A percentile compares a stretch with the other conserved stretches of the same genome.
phyloP scores from a whole-genome alignment of 202 grass and related monocot species.

The Schoenoplectus triqueter region DNA sequence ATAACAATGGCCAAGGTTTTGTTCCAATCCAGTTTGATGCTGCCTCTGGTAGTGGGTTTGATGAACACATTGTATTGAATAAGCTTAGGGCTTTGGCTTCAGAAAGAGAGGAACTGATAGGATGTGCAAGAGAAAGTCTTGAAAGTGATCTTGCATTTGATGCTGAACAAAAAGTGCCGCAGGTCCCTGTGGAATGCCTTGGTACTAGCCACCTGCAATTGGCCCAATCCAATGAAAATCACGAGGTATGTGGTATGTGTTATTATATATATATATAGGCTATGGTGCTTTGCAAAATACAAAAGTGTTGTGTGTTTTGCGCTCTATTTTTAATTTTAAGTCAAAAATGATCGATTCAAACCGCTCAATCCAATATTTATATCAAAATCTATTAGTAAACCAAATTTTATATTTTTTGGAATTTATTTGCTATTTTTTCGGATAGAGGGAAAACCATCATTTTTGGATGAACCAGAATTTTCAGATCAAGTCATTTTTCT shows the following conservation, averaged over 20 bases:
- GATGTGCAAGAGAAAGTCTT: conserved; percentile 36
- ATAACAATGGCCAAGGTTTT: conserved; percentile 13
- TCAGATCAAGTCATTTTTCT: no score
- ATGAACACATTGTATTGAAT: conserved; percentile 41
- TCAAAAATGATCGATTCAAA: no score
- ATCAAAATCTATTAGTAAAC: no score
- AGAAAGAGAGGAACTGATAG: conserved; percentile 34
- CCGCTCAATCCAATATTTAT: no score
- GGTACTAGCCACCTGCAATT: conserved; percentile 27
- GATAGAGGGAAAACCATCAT: no score
- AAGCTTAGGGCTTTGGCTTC: conserved; percentile 33
- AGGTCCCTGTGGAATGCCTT: conserved; percentile 34
- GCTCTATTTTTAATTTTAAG: no score
- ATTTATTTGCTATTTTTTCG: no score
- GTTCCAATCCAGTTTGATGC: background rate
- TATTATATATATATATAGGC: background rate
- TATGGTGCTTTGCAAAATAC: no score
- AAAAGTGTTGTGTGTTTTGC: no score
- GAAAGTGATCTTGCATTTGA: conserved; percentile 29
- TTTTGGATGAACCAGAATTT: no score
- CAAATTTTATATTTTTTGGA: no score
- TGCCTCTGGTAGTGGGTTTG: conserved; percentile 37
- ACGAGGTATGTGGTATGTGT: conserved; percentile 46
- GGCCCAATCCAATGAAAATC: conserved; percentile 37
- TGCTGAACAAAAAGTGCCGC: conserved; percentile 39